These are phyloP conservation scores for Diaporthe sp. DNA, from an alignment of 2,329 filamentous ascomycete species.

Conservation along the genomic window DNA sequence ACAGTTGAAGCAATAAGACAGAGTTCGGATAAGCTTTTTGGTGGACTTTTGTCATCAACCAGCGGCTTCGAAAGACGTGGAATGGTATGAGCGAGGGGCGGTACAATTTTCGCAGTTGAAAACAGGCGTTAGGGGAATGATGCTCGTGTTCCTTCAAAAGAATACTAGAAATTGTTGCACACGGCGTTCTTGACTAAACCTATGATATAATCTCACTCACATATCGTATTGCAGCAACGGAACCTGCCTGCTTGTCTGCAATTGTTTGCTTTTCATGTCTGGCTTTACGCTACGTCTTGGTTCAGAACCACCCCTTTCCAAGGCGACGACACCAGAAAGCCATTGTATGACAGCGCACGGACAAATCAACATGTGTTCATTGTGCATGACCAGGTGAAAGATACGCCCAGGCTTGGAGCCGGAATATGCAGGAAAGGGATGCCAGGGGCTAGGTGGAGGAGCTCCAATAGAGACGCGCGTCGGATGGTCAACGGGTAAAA, in stretches of 20 bases:
- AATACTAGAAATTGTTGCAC: not conserved
- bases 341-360: not conserved
- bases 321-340: not conserved
- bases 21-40: not conserved
- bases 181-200: not conserved
- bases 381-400: not conserved
- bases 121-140: not conserved
- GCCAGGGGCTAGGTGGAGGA: not conserved
- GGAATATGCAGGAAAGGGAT: not conserved
- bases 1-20: not conserved
- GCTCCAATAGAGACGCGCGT: not conserved
- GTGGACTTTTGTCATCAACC: not conserved
- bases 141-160: not conserved
- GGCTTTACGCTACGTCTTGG: not conserved
- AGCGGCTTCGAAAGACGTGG: not conserved
- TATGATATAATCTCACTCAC: not conserved
- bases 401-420: not conserved
- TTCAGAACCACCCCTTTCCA: not conserved
- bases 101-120: not conserved
- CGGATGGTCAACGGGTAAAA: not conserved
- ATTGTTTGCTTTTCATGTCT: too few relatives aligned
- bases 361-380: not conserved
- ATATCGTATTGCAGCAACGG: not conserved
- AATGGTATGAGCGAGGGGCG: not conserved
- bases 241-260: not conserved